Evolutionary conservation across 2,329 filamentous ascomycete species (phyloP), one percentile per base, ranked within the genome.

Genomic region (Drechslera avenae): DNA sequence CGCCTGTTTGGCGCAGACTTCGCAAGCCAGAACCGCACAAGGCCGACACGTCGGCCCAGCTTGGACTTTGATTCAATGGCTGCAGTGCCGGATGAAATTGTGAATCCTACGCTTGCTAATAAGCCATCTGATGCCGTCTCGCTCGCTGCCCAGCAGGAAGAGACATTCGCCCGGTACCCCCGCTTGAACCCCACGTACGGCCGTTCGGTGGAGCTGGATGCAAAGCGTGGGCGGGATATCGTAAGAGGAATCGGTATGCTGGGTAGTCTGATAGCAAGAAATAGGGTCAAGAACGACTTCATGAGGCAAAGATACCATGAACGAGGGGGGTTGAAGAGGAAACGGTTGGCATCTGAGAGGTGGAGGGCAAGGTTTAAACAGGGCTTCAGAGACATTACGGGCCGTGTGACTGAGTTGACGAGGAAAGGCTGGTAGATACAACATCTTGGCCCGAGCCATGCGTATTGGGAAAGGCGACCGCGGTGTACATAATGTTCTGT

Each of bases 341-440:
- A 94, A 84, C 82, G 90, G 64, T 74, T 91, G 61, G 79, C 77
- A 71, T 86, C 83, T 52, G 79, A 87, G 78, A 79, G 89, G 54
- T 91, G 88, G 87, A 81, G 83, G 70, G 76, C 61, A 57, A 82
- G 84, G 52, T 94, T 93, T 75, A 86, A 83, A 78, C 71, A 72
- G 26, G 87, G 86, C 3, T 92, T 94, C 74, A 80, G 78, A 71
- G 81, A 81, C 4, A 83, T 85, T 9, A 82, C 90, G 6, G 69
- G 64, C 33, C 79, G 89, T 59, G 89, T 91, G 5, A 78, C 82
- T 67, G 82, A 89, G 70, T 78, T 95, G 76, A 87, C 83, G 62
- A 83, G 78, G 68, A 89, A 94, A 75, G 90, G 90, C 2, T 94
- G 91, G 90, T 95, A 78, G 46, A 56, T n/a, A 5, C 2, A 39